Percentiles rank a stretch among this genome's conserved stretches.
phyloP scores from a whole-genome alignment of 192 early-diverging fungal species.

The Backusella sp. region DNA sequence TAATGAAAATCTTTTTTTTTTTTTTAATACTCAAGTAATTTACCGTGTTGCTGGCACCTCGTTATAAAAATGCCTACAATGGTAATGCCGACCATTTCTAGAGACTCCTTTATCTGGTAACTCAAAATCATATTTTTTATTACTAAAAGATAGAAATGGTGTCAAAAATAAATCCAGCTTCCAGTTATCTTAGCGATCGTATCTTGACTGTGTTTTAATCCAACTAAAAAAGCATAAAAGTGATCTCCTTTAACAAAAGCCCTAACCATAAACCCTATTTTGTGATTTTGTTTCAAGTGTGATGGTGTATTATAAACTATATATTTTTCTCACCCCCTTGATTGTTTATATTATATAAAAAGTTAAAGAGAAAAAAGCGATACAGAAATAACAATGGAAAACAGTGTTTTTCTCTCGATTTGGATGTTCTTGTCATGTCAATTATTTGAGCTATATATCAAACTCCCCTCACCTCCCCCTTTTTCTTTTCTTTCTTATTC shows the following conservation, averaged over 20 bases:
- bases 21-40: not conserved
- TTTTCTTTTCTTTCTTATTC: not conserved
- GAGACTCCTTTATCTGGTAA: not conserved
- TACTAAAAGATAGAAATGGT: not conserved
- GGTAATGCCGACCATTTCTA: not conserved
- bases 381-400: not conserved
- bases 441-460: not conserved
- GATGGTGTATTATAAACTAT: not conserved
- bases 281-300: not conserved
- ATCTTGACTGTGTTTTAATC: not conserved
- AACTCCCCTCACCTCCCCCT: not conserved
- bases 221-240: not conserved
- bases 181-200: not conserved
- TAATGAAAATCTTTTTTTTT: not conserved
- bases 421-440: not conserved
- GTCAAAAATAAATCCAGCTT: not conserved
- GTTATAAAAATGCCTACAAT: not conserved
- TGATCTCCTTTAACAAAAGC: not conserved
- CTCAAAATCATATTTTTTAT: not conserved
- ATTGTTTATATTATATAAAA: not conserved
- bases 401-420: not conserved
- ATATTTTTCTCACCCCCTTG: slow-evolving; percentile 5
- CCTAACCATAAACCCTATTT: not conserved
- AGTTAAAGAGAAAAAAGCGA: not conserved
- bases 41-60: not conserved